Evolutionary conservation across 1,139 yeast genomes (phyloP), one percentile per base, ranked within the genome.

Genomic region (Candida sp.): DNA sequence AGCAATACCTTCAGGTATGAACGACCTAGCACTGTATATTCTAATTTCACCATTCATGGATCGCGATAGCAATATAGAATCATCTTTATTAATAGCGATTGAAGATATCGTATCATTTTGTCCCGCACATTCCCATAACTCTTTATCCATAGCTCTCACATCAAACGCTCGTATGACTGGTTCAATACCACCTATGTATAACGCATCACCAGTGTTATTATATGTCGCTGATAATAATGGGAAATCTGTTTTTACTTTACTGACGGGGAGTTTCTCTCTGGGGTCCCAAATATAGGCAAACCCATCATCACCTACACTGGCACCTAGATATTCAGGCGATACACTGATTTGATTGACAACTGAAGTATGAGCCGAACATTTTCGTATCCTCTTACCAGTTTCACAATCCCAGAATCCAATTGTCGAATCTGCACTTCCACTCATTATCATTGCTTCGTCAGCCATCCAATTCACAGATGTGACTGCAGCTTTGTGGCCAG

Each of bases 291-390:
- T 41, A 6, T 68, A 66, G 1, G 77, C 67, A 4, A 61, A 48
- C 0, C 91, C 90, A 53, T 84, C 90, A 54, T 87, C 96, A 15
- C 83, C 73, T 3, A 79, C 89, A 27, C 84, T 74, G 3, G 75
- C 68, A 15, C 23, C 36, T 7, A 30, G 4, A 22, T 64, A 64
- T 3, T 63, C 70, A 56, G 39, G 63, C 57, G 22, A 55, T 54
- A 46, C 27, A 51, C 44, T 56, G 1, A 86, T 61, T 48, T 82
- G 75, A 54, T 87, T 86, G 4, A 85, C 81, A 15, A 75, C 70
- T n/a, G 68, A 66, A 4, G 64, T 66, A 53, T 84, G 87, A 2
- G 77, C 79, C 3, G 49, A 46, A 30, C 79, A 77, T 48, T 79
- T 83, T 36, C 84, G 64, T 11, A 77, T 47, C 47, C 85, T 73